Conservation (phyloP, 345 rosid species). For the Erucastrum elatum region DNA sequence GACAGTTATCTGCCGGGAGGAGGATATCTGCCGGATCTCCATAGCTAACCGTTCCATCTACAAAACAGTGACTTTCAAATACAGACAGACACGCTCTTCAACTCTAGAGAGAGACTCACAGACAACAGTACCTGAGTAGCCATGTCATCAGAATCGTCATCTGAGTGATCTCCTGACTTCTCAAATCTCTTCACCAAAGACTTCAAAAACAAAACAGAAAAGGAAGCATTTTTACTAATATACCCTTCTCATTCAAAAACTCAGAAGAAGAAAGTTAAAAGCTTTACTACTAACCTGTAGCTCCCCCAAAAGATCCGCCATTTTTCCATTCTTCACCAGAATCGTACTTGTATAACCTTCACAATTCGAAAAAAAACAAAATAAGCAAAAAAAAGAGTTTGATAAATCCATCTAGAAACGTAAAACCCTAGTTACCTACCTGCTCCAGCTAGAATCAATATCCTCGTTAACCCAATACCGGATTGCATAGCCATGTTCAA, state of each 20-base stretch:
- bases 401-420: neutral
- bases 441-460: slow-evolving; percentile 79
- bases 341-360: slow-evolving; percentile 81
- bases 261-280: neutral
- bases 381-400: neutral
- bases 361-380: slow-evolving; percentile 12
- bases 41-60: neutral
- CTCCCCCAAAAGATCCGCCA: slow-evolving; percentile 75
- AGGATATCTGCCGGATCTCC: neutral
- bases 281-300: slow-evolving; percentile 60
- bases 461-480: slow-evolving; percentile 68
- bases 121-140: neutral
- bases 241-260: neutral
- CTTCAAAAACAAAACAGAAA: neutral
- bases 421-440: slow-evolving; percentile 52
- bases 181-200: neutral
- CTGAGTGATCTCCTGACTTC: neutral
- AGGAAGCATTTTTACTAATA: neutral
- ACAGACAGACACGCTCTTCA: neutral
- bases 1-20: neutral
- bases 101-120: neutral
- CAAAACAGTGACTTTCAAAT: neutral
- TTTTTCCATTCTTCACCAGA: slow-evolving; percentile 74
- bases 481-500: slow-evolving; percentile 75
- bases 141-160: neutral